Evolutionary conservation across 371 early-diverging fungal genomes (phyloP).

Genomic region (Lichtheimia ramosa): DNA sequence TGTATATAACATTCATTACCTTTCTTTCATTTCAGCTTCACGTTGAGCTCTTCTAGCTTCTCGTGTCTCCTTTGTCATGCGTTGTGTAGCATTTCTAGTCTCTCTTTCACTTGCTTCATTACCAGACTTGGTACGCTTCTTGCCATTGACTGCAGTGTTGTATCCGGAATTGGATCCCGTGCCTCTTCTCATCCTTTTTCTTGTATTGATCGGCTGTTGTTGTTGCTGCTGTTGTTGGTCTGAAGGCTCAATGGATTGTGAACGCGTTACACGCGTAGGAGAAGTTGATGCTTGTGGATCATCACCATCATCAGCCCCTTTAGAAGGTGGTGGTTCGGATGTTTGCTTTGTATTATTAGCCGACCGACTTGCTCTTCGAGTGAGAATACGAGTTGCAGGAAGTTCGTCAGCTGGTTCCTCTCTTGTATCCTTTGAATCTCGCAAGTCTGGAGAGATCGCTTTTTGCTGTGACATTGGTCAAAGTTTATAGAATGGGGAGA

Average conservation of each 20-base stretch:
- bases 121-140: slow-evolving; percentile 2
- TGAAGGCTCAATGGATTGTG: slow-evolving; percentile 15
- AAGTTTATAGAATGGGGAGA: slow-evolving; percentile 4
- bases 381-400: slow-evolving; percentile 15
- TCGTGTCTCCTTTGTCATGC: slow-evolving; percentile 27
- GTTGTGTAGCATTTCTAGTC: slow-evolving; percentile 23
- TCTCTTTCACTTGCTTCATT: slow-evolving; percentile 19
- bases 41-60: slow-evolving; percentile 28
- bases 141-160: neutral
- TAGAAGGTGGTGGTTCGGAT: neutral
- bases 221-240: neutral
- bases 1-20: slow-evolving; percentile 9
- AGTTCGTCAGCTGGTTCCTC: slow-evolving; percentile 5
- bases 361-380: slow-evolving; percentile 22
- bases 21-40: slow-evolving; percentile 19
- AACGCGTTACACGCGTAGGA: slow-evolving; percentile 20
- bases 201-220: slow-evolving; percentile 7
- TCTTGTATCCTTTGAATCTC: slow-evolving; percentile 13
- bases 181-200: slow-evolving; percentile 8
- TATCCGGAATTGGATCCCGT: neutral
- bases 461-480: slow-evolving; percentile 15
- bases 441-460: slow-evolving; percentile 5
- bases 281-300: neutral
- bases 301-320: slow-evolving; percentile 4
- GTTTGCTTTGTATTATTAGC: slow-evolving; percentile 3